These are phyloP conservation scores for Sarocladiaceae sp. DNA, from an alignment of 2,329 filamentous ascomycete species.

Conservation along the genomic window DNA sequence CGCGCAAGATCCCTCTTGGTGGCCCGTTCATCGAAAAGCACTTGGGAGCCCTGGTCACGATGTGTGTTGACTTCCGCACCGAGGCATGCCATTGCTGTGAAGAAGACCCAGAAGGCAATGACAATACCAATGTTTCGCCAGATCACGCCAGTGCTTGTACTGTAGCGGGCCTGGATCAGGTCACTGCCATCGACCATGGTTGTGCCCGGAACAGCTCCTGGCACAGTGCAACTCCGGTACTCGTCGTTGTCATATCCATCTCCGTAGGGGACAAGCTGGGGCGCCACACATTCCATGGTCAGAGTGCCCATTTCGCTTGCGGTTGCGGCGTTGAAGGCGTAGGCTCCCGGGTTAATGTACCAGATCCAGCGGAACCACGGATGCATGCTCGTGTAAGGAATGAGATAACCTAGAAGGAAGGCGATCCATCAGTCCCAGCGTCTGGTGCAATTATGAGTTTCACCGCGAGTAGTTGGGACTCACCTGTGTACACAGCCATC, in stretches of 20 bases:
- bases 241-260: conserved; percentile 15
- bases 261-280: conserved; percentile 1
- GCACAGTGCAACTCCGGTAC: conserved; percentile 49
- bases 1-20: conserved; percentile 37
- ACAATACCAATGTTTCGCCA: conserved; percentile 71
- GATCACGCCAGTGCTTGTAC: conserved; percentile 46
- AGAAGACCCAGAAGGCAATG: background rate
- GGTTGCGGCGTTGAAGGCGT: conserved; percentile 57
- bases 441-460: no score
- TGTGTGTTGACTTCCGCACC: conserved; percentile 37
- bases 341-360: conserved; percentile 44
- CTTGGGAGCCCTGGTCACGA: conserved; percentile 32
- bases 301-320: conserved; percentile 52
- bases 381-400: conserved; percentile 14
- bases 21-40: conserved; percentile 22
- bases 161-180: conserved; percentile 31
- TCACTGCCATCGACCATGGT: conserved; percentile 48
- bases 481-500: conserved; percentile 41
- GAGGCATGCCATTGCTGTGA: conserved; percentile 35
- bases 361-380: conserved; percentile 49
- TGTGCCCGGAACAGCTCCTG: conserved; percentile 50
- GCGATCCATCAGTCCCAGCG: conserved; percentile 23
- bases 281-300: conserved; percentile 45
- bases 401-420: conserved; percentile 39
- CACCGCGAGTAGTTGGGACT: background rate